Base-by-base conservation (phyloP, 176 grass and related monocot genomes). In the Cenchrus americanus region DNA sequence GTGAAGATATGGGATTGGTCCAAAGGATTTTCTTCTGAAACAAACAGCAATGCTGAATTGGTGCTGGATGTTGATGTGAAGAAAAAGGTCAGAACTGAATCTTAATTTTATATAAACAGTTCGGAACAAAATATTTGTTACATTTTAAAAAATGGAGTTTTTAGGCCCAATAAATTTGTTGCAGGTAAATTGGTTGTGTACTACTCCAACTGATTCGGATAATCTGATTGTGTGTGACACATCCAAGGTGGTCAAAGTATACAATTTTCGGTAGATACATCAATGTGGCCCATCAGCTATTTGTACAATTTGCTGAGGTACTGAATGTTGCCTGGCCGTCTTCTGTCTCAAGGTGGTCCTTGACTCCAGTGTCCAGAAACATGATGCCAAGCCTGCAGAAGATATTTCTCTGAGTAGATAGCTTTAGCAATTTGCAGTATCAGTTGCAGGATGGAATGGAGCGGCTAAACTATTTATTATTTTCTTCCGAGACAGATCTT, bases 1-100 rank as follows among this genome's bases (percentile, higher is more conserved):
- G 80, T 98, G 43, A 98, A 98, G 88, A 74, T 98, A 44, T 98
- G 96, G 96, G 84, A 95, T 91, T 98, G 93, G 96, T 92, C 87
- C 11, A 95, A 87, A 85, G 76, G 80, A 60, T 94, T 93, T 84
- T 90, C 76, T 81, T 86, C 85, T 74, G 84, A 95, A 85, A 79
- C 87, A 83, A 85, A 77, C 82, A 87, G 40, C 44, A 88, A 73
- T 60, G 79, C 60, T 77, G 83, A 90, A 90, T 77, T 94, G 50
- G 81, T 80, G 54, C 78, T 98, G 74, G 86, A 87, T 77, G 90
- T 98, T 85, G 73, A 95, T 89, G 76, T 92, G 32, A 94, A 94
- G 66, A 95, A 92, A 83, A 98, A 95, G 91, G 96, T 98, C 24
- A 19, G 23, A 52, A 23, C 60, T 79, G 70, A 7, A 66, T 60